A percentile compares a stretch with the other conserved stretches of the same genome.
Evolutionary conservation across 352 stramenopile species (phyloP).

Genomic region (Saprolegnia parasitica): DNA sequence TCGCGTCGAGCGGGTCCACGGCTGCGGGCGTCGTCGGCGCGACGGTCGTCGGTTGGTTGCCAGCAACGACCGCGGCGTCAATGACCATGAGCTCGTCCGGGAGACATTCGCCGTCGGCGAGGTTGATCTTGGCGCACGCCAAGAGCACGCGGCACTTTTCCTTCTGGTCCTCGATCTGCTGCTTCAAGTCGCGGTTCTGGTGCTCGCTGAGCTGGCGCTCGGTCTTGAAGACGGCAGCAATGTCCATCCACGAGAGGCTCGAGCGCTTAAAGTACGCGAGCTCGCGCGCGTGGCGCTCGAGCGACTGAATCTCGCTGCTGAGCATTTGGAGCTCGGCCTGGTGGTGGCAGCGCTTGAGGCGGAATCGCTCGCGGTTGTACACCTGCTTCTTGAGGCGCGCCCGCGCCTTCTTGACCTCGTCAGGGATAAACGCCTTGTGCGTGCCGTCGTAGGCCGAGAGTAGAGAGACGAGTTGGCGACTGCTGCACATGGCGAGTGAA

Average conservation of each 20-base stretch:
- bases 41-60: background rate
- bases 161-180: constrained; percentile 8
- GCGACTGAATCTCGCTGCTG: background rate
- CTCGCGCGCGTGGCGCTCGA: background rate
- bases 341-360: constrained; percentile 5
- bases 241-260: constrained; percentile 16
- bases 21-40: background rate
- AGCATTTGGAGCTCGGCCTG: constrained; percentile 14
- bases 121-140: constrained; percentile 10
- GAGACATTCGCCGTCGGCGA: background rate
- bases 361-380: constrained; percentile 26
- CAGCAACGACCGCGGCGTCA: background rate
- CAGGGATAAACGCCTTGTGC: constrained; percentile 1
- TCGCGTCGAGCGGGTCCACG: constrained; percentile 3
- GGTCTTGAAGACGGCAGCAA: constrained; percentile 14
- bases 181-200: constrained; percentile 11
- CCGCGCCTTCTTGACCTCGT: constrained; percentile 10
- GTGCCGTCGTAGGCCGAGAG: background rate
- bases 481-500: constrained; percentile 5
- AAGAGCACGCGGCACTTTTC: constrained; percentile 4
- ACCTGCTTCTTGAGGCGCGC: constrained; percentile 18
- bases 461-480: constrained; percentile 3
- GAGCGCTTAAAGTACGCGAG: constrained; percentile 9
- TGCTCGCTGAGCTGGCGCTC: background rate
- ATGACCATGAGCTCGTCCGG: constrained; percentile 5